Percentiles rank a stretch among this genome's conserved stretches.
Evolutionary conservation across 176 grass and related monocot genomes (phyloP).

Genomic region (Hordeum vulgare): MorexV3_pseudomolecules_assembly NC_058521.1:553658176-553658675

Average conservation of each 20-base stretch:
- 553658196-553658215: constrained; percentile 51
- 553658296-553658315: constrained; percentile 89
- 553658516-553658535: neutral
- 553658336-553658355: constrained; percentile 19
- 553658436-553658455: neutral
- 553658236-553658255: neutral
- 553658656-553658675: constrained; percentile 62
- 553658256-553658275: constrained; percentile 20
- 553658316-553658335: constrained; percentile 91
- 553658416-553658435: neutral
- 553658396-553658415: neutral
- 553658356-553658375: neutral
- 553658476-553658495: constrained; percentile 1
- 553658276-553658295: constrained; percentile 78
- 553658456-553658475: neutral
- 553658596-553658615: neutral
- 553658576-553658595: neutral
- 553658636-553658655: constrained; percentile 90
- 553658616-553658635: constrained; percentile 14
- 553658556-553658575: neutral
- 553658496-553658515: neutral
- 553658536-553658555: neutral
- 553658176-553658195: constrained; percentile 95
- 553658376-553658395: neutral
- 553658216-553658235: constrained; percentile 2